phyloP scores from a whole-genome alignment of 2,329 filamentous ascomycete species.

The Zymoseptoria crescenta region DNA sequence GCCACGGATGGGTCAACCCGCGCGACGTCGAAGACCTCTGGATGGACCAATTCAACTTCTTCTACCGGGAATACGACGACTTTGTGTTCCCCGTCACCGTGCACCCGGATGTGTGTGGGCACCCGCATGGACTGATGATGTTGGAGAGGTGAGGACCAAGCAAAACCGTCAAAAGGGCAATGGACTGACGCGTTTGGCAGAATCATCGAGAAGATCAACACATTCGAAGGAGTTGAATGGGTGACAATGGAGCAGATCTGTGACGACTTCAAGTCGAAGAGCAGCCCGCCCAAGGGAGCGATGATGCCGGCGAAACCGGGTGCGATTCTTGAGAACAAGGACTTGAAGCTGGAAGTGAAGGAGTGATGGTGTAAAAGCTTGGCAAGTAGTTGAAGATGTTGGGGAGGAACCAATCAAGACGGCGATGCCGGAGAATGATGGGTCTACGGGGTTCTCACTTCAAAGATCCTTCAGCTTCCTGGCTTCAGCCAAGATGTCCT shows the following conservation, averaged over 20 bases:
- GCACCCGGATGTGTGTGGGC: constrained; percentile 64
- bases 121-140: constrained; percentile 66
- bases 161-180: not conserved
- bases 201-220: constrained; percentile 63
- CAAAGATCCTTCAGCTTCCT: not conserved
- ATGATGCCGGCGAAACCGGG: constrained; percentile 52
- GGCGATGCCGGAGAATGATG: no score
- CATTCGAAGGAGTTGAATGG: constrained; percentile 56
- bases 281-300: constrained; percentile 49
- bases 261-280: constrained; percentile 64
- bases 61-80: constrained; percentile 68
- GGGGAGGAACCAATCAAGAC: no score
- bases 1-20: constrained; percentile 51
- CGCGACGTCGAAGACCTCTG: constrained; percentile 58
- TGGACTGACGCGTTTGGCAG: constrained; percentile 4
- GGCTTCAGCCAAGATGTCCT: constrained; percentile 11
- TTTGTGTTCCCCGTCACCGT: constrained; percentile 73
- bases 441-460: not conserved
- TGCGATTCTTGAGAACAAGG: constrained; percentile 43
- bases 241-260: constrained; percentile 64
- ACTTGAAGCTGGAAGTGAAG: constrained; percentile 26
- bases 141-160: constrained; percentile 50
- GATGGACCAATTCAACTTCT: constrained; percentile 63
- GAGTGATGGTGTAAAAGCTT: constrained; percentile 3
- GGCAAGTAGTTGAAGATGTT: no score